Conservation (phyloP, 208 protist species). For the Phytomonas francai region DNA sequence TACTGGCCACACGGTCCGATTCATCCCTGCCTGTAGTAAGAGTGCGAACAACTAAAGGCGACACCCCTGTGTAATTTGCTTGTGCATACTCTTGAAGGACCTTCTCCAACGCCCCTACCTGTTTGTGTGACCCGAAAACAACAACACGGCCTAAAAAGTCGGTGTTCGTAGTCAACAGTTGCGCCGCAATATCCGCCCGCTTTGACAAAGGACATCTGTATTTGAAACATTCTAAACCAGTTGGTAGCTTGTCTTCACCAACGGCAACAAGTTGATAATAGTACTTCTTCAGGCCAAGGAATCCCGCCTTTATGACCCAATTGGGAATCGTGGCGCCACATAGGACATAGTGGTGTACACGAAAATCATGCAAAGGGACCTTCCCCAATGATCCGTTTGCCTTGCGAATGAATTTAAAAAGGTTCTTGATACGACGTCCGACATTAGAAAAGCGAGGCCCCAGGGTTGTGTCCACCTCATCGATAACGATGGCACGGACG, state of each 20-base stretch:
- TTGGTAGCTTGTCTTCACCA: slow-evolving; percentile 69
- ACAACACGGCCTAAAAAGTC: slow-evolving; percentile 50
- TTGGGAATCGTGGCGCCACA: slow-evolving; percentile 88
- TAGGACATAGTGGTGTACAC: slow-evolving; percentile 85
- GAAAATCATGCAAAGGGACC: slow-evolving; percentile 66
- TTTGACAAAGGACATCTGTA: slow-evolving; percentile 28
- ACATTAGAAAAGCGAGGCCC: slow-evolving; percentile 79
- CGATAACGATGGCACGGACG: slow-evolving; percentile 77
- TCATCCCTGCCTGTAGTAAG: slow-evolving; percentile 48
- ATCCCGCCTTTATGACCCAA: slow-evolving; percentile 87
- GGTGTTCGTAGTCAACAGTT: slow-evolving; percentile 21
- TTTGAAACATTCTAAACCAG: slow-evolving; percentile 50
- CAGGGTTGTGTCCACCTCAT: slow-evolving; percentile 86
- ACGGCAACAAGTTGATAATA: slow-evolving; percentile 82
- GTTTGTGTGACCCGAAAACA: slow-evolving; percentile 61
- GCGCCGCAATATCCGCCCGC: slow-evolving; percentile 31
- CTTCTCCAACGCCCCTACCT: slow-evolving; percentile 22
- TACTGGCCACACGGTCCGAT: slow-evolving; percentile 61
- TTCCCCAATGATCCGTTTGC: slow-evolving; percentile 72
- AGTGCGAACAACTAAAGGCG: slow-evolving; percentile 28
- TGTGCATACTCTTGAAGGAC: slow-evolving; percentile 1
- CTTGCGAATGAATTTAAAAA: slow-evolving; percentile 65
- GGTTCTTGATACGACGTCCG: slow-evolving; percentile 83
- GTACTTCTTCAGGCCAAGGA: slow-evolving; percentile 89
- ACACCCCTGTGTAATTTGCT: slow-evolving; percentile 1